Conservation (phyloP, 495 filamentous ascomycete genomes). For the Lindgomyces ingoldianus region DNA sequence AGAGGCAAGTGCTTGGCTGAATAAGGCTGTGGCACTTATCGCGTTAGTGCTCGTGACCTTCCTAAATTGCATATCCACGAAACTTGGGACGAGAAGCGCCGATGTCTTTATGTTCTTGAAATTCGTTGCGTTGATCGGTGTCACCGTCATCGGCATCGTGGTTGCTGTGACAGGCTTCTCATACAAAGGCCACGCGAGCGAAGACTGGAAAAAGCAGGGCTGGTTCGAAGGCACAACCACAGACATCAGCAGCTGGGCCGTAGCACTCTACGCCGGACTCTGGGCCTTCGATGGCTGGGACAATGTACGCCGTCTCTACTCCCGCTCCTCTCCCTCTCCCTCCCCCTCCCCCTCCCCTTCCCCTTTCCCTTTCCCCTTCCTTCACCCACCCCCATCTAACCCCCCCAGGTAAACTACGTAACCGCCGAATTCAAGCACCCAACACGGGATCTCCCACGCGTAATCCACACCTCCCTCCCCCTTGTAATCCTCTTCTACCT, state of each 20-base stretch:
- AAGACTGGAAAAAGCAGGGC: slow-evolving; percentile 80
- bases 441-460: slow-evolving; percentile 82
- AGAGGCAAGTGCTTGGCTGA: slow-evolving; percentile 78
- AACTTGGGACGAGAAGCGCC: slow-evolving; percentile 77
- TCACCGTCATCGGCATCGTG: slow-evolving; percentile 85
- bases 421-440: slow-evolving; percentile 94
- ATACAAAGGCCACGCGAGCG: slow-evolving; percentile 69
- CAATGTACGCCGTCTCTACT: slow-evolving; percentile 65
- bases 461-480: slow-evolving; percentile 97
- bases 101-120: slow-evolving; percentile 97
- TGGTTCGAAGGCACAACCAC: slow-evolving; percentile 89
- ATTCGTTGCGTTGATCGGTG: slow-evolving; percentile 82
- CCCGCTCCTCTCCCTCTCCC: background rate
- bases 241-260: slow-evolving; percentile 80
- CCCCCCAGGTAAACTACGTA: slow-evolving; percentile 87
- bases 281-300: slow-evolving; percentile 99
- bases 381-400: background rate
- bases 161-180: slow-evolving; percentile 86
- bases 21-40: slow-evolving; percentile 80
- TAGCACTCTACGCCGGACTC: slow-evolving; percentile 90
- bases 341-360: background rate
- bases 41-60: slow-evolving; percentile 76
- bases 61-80: slow-evolving; percentile 87
- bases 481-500: slow-evolving; percentile 89
- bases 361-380: background rate